phyloP scores from a whole-genome alignment of 495 filamentous ascomycete species.

The Lophiostoma macrostomum region DNA sequence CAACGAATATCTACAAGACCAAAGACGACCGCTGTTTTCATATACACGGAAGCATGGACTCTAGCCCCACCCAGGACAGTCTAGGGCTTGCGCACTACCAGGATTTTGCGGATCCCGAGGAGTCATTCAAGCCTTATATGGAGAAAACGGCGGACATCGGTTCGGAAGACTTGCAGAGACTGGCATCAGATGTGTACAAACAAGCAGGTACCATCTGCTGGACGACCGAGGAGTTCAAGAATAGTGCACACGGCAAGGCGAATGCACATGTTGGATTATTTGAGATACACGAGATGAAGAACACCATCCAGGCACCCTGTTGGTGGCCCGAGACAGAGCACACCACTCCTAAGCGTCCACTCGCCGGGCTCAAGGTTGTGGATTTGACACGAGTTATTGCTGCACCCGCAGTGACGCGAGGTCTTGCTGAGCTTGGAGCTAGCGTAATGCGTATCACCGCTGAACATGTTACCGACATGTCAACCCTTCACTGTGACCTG shows the following conservation, averaged over 20 bases:
- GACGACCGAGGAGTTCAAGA: conserved; percentile 47
- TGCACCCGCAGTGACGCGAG: conserved; percentile 52
- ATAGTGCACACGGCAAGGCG: conserved; percentile 51
- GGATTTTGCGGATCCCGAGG: conserved; percentile 27
- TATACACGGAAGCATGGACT: conserved; percentile 52
- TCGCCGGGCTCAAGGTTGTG: conserved; percentile 59
- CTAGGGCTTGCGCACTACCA: conserved; percentile 43
- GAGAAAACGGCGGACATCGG: conserved; percentile 39
- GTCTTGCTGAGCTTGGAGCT: conserved; percentile 58
- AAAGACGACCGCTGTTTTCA: conserved; percentile 54
- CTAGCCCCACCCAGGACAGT: conserved; percentile 43
- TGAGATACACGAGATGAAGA: conserved; percentile 41
- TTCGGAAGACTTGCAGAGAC: conserved; percentile 44
- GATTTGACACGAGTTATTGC: conserved; percentile 63
- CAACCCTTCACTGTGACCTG: conserved; percentile 48
- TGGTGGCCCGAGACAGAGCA: conserved; percentile 44
- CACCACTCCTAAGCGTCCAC: conserved; percentile 44
- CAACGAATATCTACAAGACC: conserved; percentile 55
- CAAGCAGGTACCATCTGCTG: conserved; percentile 54
- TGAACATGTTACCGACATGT: conserved; percentile 51
- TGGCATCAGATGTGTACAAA: conserved; percentile 47
- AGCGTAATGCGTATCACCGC: conserved; percentile 60
- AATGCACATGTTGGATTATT: conserved; percentile 51
- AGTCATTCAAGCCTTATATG: conserved; percentile 32
- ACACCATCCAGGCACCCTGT: conserved; percentile 39